phyloP scores from a whole-genome alignment of 2,329 filamentous ascomycete genomes.

The Ceratocystis alfenasii region DNA sequence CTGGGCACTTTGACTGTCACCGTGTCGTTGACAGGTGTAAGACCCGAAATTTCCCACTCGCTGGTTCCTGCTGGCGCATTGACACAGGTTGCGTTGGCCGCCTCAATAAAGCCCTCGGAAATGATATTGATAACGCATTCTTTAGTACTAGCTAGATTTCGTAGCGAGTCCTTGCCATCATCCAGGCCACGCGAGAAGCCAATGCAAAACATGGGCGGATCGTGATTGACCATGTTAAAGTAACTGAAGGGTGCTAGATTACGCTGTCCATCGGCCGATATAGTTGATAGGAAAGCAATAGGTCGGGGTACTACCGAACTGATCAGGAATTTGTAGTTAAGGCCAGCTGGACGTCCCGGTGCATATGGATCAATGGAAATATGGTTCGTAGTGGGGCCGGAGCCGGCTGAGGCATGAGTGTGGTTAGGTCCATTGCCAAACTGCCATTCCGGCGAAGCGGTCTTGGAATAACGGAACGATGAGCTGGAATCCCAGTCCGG shows the following conservation, averaged over 20 bases:
- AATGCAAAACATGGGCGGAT: conserved; percentile 70
- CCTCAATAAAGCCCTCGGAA: conserved; percentile 71
- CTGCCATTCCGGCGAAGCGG: conserved; percentile 52
- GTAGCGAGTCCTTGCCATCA: conserved; percentile 64
- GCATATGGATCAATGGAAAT: conserved; percentile 71
- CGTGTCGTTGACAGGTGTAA: conserved; percentile 56
- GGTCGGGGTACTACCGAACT: conserved; percentile 71
- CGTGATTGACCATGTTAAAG: conserved; percentile 71
- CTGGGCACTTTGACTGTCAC: conserved; percentile 56
- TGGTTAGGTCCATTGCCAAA: conserved; percentile 55
- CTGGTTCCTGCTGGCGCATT: conserved; percentile 65
- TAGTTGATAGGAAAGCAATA: conserved; percentile 52
- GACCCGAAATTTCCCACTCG: conserved; percentile 68
- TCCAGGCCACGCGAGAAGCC: conserved; percentile 37
- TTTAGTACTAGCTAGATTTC: conserved; percentile 56
- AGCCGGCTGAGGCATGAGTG: conserved; percentile 25
- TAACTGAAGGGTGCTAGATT: conserved; percentile 87
- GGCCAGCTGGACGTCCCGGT: conserved; percentile 50
- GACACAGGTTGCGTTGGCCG: conserved; percentile 68
- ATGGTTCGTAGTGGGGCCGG: conserved; percentile 40
- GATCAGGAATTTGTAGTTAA: conserved; percentile 91
- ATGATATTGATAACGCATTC: conserved; percentile 86
- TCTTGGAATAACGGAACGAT: conserved; percentile 48
- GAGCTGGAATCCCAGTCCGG: conserved; percentile 44
- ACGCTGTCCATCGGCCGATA: conserved; percentile 45